Evolutionary conservation across 1,284 basidiomycete genomes (phyloP).

Genomic region (Meripilus lineatus): DNA sequence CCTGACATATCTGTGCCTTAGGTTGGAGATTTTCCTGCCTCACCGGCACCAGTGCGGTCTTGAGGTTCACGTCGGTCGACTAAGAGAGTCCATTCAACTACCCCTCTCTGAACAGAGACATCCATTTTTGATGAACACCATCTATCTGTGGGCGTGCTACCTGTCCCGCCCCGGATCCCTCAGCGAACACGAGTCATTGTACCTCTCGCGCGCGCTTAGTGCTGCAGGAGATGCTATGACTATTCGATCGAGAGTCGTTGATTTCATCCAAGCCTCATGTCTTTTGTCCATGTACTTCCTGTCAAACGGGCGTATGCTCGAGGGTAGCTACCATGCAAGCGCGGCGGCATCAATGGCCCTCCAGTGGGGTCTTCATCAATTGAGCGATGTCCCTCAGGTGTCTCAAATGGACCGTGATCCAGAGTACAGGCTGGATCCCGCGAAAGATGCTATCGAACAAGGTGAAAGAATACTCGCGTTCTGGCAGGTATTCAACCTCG

Average conservation of each 20-base stretch:
- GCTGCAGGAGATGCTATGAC: constrained; percentile 56
- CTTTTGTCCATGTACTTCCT: constrained; percentile 70
- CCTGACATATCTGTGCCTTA: constrained; percentile 22
- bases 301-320: constrained; percentile 64
- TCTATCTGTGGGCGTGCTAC: constrained; percentile 77
- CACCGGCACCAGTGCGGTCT: constrained; percentile 71
- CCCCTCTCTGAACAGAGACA: constrained; percentile 57
- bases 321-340: constrained; percentile 69
- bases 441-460: constrained; percentile 44
- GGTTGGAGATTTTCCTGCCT: constrained; percentile 69
- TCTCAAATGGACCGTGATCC: constrained; percentile 28
- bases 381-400: constrained; percentile 29
- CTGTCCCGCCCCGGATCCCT: constrained; percentile 65
- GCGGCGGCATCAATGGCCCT: constrained; percentile 62
- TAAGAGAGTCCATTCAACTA: constrained; percentile 52
- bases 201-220: constrained; percentile 55
- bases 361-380: constrained; percentile 60
- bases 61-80: constrained; percentile 57
- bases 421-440: constrained; percentile 49
- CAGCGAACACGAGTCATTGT: constrained; percentile 63
- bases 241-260: constrained; percentile 48
- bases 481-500: constrained; percentile 40
- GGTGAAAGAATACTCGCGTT: constrained; percentile 39
- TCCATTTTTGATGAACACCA: constrained; percentile 69
- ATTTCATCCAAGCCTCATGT: constrained; percentile 70